These are phyloP conservation scores for Mycena sanguinolenta DNA, from an alignment of 768 basidiomycete species.

Conservation along the genomic window DNA sequence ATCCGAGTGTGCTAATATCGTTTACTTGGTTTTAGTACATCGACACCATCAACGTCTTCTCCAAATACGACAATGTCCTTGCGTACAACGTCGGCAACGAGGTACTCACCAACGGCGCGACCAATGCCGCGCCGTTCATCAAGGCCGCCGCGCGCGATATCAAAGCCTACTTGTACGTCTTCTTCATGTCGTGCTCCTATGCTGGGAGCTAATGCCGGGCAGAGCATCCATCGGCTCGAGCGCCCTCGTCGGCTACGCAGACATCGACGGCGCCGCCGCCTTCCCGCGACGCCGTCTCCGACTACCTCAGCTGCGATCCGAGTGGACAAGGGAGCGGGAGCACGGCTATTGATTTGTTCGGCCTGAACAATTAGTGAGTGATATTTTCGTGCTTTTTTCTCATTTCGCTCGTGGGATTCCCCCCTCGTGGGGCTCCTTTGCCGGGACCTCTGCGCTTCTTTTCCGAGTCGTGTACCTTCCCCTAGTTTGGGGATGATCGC, in stretches of 20 bases:
- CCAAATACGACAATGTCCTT: slow-evolving; percentile 76
- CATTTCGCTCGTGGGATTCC: too few species aligned
- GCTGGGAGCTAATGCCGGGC: neutral
- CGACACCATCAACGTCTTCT: slow-evolving; percentile 69
- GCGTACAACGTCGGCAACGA: slow-evolving; percentile 83
- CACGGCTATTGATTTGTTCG: slow-evolving; percentile 12
- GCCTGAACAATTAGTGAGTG: slow-evolving; percentile 8
- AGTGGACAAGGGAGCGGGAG: neutral
- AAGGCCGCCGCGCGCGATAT: slow-evolving; percentile 81
- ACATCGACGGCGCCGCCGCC: slow-evolving; percentile 5
- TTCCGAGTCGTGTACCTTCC: too few species aligned
- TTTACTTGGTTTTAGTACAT: too few species aligned
- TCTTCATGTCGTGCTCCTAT: neutral
- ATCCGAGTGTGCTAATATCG: too few species aligned
- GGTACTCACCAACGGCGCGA: slow-evolving; percentile 54
- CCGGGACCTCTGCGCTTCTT: too few species aligned
- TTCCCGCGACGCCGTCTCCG: slow-evolving; percentile 3
- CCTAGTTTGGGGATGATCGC: too few species aligned
- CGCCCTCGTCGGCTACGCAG: slow-evolving; percentile 7
- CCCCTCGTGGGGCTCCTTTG: too few species aligned
- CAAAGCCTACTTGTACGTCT: slow-evolving; percentile 69
- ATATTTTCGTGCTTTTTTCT: too few species aligned
- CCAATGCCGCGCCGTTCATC: slow-evolving; percentile 70
- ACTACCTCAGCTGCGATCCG: slow-evolving; percentile 12
- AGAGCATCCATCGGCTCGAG: slow-evolving; percentile 1